These are phyloP conservation scores for Apodospora peruviana DNA, from an alignment of 495 filamentous ascomycete genomes.

Conservation along the genomic window DNA sequence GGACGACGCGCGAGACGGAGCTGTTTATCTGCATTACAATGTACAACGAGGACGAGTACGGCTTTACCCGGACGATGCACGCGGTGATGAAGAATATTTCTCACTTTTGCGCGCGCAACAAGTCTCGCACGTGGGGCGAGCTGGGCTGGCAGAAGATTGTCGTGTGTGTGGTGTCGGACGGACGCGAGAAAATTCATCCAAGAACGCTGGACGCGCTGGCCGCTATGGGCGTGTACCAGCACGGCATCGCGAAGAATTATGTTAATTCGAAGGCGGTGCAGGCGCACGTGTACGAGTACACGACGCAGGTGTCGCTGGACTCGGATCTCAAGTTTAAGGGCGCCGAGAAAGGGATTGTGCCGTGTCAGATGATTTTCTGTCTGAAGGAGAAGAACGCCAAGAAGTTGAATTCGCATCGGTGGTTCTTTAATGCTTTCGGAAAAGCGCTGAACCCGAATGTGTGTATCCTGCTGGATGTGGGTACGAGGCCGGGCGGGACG, in stretches of 20 bases:
- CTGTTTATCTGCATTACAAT: slow-evolving; percentile 97
- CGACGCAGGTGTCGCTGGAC: slow-evolving; percentile 94
- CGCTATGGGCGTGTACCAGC: slow-evolving; percentile 97
- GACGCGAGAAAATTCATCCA: slow-evolving; percentile 88
- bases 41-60: slow-evolving; percentile 98
- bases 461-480: slow-evolving; percentile 93
- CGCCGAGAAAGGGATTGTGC: slow-evolving; percentile 98
- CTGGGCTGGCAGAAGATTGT: slow-evolving; percentile 99
- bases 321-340: slow-evolving; percentile 97
- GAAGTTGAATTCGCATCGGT: slow-evolving; percentile 97
- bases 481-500: slow-evolving; percentile 78
- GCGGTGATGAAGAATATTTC: slow-evolving; percentile 97
- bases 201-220: slow-evolving; percentile 93
- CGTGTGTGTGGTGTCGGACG: slow-evolving; percentile 92
- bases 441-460: slow-evolving; percentile 90
- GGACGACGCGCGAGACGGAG: slow-evolving; percentile 87
- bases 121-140: slow-evolving; percentile 93
- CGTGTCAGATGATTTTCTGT: slow-evolving; percentile 97
- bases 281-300: slow-evolving; percentile 98
- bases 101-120: slow-evolving; percentile 89
- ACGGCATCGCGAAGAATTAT: slow-evolving; percentile 96
- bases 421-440: slow-evolving; percentile 99
- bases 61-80: slow-evolving; percentile 97
- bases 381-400: slow-evolving; percentile 97
- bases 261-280: slow-evolving; percentile 83